Percentiles rank a stretch among this genome's conserved stretches.
These are phyloP conservation scores for Trichoderma semiorbis DNA, from an alignment of 2,329 filamentous ascomycete genomes.

Conservation along the genomic window DNA sequence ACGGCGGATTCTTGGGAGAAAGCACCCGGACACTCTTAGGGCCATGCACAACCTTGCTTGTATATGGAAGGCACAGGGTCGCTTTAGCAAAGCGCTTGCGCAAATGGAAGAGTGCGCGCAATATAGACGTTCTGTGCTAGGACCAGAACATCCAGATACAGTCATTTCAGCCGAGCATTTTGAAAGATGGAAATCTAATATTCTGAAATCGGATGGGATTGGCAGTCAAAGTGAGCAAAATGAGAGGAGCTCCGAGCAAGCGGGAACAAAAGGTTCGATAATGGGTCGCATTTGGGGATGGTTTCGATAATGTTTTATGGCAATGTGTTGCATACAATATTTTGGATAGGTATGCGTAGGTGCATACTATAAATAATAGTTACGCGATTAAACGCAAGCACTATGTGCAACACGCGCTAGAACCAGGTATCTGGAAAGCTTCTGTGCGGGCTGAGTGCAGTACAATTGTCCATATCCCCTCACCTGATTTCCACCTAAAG, in stretches of 20 bases:
- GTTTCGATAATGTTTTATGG: too few relatives aligned
- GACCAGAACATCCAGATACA: not conserved
- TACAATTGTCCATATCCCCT: not conserved
- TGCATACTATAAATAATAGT: too few relatives aligned
- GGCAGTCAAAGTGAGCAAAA: slow-evolving; percentile 62
- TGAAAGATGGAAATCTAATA: not conserved
- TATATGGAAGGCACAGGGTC: not conserved
- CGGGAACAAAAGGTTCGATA: too few relatives aligned
- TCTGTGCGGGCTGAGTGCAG: not conserved
- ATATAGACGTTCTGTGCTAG: not conserved
- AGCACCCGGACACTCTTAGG: not conserved
- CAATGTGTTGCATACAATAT: too few relatives aligned
- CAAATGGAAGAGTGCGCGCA: not conserved
- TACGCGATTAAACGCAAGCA: not conserved
- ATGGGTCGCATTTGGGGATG: too few relatives aligned
- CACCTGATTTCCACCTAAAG: not conserved
- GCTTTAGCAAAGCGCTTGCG: not conserved
- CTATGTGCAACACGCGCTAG: not conserved
- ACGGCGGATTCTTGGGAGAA: not conserved
- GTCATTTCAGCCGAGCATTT: rapidly evolving
- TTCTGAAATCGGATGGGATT: not conserved
- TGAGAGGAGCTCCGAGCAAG: too few relatives aligned
- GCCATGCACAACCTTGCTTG: too few relatives aligned
- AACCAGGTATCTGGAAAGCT: too few relatives aligned
- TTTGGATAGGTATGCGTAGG: too few relatives aligned